phyloP scores from a whole-genome alignment of 352 stramenopile species.

The Pythium utonaiense region DNA sequence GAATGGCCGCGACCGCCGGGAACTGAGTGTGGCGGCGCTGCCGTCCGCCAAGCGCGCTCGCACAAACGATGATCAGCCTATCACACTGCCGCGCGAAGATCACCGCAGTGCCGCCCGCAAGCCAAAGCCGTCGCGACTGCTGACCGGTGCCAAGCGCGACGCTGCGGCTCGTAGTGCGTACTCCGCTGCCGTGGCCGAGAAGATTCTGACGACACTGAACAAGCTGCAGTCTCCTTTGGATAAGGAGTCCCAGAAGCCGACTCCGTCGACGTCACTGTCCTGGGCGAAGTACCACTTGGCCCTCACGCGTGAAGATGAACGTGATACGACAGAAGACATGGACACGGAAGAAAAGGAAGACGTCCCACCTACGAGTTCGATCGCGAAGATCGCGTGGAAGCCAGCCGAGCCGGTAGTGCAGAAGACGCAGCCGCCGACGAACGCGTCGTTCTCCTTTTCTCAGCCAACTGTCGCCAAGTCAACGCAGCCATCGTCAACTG shows the following conservation, averaged over 20 bases:
- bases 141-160: slow-evolving; percentile 71
- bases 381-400: slow-evolving; percentile 34
- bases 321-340: slow-evolving; percentile 14
- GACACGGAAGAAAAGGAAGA: slow-evolving; percentile 33
- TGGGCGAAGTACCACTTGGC: slow-evolving; percentile 86
- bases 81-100: slow-evolving; percentile 38
- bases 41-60: slow-evolving; percentile 39
- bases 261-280: slow-evolving; percentile 70
- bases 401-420: neutral
- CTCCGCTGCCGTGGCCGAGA: slow-evolving; percentile 70
- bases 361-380: slow-evolving; percentile 47
- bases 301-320: slow-evolving; percentile 28
- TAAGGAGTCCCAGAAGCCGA: slow-evolving; percentile 66
- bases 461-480: neutral
- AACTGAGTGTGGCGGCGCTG: slow-evolving; percentile 32
- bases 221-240: slow-evolving; percentile 81
- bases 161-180: slow-evolving; percentile 54
- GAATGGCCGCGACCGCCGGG: slow-evolving; percentile 11
- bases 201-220: slow-evolving; percentile 77
- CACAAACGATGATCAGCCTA: slow-evolving; percentile 31
- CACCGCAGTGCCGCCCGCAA: slow-evolving; percentile 39
- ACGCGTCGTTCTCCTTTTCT: slow-evolving; percentile 13
- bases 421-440: neutral
- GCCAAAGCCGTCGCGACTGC: slow-evolving; percentile 58
- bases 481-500: neutral